Percentiles rank a stretch among this genome's conserved stretches.
These are phyloP conservation scores for Choanephora cucurbitarum DNA, from an alignment of 371 early-diverging fungal species.

Conservation along the genomic window DNA sequence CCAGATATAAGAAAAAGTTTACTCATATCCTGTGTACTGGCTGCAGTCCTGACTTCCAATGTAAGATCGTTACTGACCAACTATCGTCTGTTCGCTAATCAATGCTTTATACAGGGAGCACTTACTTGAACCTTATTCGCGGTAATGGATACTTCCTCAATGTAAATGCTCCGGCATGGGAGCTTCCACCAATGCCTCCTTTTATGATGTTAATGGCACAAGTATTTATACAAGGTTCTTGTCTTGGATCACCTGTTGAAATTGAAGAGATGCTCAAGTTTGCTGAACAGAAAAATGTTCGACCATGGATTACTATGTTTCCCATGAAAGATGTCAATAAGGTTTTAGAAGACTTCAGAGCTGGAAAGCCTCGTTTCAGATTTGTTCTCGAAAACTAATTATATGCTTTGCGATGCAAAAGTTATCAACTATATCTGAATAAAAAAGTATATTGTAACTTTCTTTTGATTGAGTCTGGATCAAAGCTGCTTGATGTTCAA, in stretches of 20 bases:
- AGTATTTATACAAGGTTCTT: constrained; percentile 57
- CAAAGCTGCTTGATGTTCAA: no score
- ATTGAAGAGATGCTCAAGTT: constrained; percentile 67
- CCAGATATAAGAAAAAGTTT: constrained; percentile 1
- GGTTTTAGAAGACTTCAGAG: constrained; percentile 55
- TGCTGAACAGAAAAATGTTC: constrained; percentile 60
- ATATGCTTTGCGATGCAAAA: background rate
- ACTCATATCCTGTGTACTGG: constrained; percentile 37
- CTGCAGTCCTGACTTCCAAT: constrained; percentile 39
- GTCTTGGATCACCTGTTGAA: constrained; percentile 56
- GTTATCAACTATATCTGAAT: no score
- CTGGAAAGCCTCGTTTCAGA: constrained; percentile 65
- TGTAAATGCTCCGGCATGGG: constrained; percentile 35
- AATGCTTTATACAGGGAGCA: background rate
- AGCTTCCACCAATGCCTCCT: constrained; percentile 12
- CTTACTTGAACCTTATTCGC: constrained; percentile 42
- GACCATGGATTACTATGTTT: constrained; percentile 60
- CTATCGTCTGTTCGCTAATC: no score
- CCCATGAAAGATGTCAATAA: constrained; percentile 61
- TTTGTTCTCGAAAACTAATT: constrained; percentile 51
- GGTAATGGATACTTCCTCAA: constrained; percentile 48
- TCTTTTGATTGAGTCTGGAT: no score
- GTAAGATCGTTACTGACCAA: constrained; percentile 22
- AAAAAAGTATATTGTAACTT: no score
- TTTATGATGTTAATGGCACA: constrained; percentile 20